These are phyloP conservation scores for Globisporangium middletonii DNA, from an alignment of 352 stramenopile species.

Conservation along the genomic window DNA sequence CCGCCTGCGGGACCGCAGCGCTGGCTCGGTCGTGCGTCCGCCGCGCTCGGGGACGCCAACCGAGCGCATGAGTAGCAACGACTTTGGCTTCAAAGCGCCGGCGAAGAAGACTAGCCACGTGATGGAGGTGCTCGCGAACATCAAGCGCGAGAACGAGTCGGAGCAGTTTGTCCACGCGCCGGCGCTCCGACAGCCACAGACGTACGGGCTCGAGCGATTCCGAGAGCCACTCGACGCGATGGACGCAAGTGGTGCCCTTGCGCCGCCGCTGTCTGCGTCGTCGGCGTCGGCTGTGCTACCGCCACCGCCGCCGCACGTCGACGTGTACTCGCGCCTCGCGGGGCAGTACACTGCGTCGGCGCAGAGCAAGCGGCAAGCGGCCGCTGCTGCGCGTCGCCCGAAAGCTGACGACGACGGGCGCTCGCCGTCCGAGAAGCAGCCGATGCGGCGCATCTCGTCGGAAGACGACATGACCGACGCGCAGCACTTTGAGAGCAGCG, in stretches of 20 bases:
- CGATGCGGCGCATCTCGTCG: constrained; percentile 12
- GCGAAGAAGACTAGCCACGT: constrained; percentile 60
- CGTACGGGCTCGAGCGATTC: constrained; percentile 25
- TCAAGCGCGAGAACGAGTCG: constrained; percentile 76
- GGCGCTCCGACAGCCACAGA: constrained; percentile 35
- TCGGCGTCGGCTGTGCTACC: constrained; percentile 22
- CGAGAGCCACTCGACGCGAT: constrained; percentile 1
- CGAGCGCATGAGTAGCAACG: constrained; percentile 36
- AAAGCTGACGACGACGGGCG: constrained; percentile 30
- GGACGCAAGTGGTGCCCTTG: constrained; percentile 10
- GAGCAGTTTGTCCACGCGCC: constrained; percentile 41
- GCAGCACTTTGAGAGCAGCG: constrained; percentile 16
- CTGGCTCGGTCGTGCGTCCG: constrained; percentile 29
- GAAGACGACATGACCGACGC: constrained; percentile 14
- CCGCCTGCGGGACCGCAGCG: constrained; percentile 58
- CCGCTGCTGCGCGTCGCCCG: constrained; percentile 20
- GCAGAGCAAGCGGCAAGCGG: constrained; percentile 71
- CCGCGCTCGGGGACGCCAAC: constrained; percentile 45
- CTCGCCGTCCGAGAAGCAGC: constrained; percentile 15
- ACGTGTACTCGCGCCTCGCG: constrained; percentile 79
- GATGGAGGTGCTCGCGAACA: constrained; percentile 76
- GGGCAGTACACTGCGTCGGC: constrained; percentile 79
- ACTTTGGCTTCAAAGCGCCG: constrained; percentile 41
- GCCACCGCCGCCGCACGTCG: constrained; percentile 46
- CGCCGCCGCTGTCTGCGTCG: neutral